phyloP scores from a whole-genome alignment of 345 rosid species.

The Eucalyptus brandiana region DNA sequence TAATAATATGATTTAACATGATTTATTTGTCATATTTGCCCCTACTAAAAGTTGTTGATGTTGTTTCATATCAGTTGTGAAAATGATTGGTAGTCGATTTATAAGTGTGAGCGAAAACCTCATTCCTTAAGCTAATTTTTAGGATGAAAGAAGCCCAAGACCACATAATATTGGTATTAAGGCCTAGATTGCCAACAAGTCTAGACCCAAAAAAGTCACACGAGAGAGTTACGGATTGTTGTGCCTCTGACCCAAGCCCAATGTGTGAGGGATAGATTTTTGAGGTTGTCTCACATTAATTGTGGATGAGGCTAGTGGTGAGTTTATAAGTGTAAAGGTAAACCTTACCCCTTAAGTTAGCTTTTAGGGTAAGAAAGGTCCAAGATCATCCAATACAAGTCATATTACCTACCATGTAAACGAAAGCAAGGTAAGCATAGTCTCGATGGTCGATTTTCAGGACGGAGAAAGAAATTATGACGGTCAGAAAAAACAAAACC shows the following conservation, averaged over 20 bases:
- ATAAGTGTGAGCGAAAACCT: too few relatives aligned
- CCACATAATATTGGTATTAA: too few relatives aligned
- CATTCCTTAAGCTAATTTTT: too few relatives aligned
- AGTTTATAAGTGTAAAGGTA: too few relatives aligned
- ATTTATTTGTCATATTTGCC: neutral
- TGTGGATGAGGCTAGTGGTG: accelerated
- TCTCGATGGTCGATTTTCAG: neutral
- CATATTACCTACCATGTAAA: neutral
- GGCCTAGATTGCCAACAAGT: too few relatives aligned
- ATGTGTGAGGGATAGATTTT: too few relatives aligned
- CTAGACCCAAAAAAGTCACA: too few relatives aligned
- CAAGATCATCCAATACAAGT: too few relatives aligned
- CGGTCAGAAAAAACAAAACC: neutral
- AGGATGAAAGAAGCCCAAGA: too few relatives aligned
- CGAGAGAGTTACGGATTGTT: accelerated
- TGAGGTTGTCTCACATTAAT: accelerated
- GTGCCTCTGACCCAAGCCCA: too few relatives aligned
- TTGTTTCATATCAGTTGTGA: accelerated
- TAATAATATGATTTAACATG: neutral
- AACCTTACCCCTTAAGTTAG: too few relatives aligned
- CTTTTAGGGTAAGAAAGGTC: too few relatives aligned
- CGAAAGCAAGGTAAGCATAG: neutral
- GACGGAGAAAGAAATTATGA: neutral
- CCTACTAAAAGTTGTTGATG: neutral
- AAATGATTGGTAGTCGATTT: accelerated